Percentiles rank a stretch among this genome's conserved stretches.
Evolutionary conservation across 2,329 filamentous ascomycete genomes (phyloP).

Genomic region (Cladosporium cucumerinum): DNA sequence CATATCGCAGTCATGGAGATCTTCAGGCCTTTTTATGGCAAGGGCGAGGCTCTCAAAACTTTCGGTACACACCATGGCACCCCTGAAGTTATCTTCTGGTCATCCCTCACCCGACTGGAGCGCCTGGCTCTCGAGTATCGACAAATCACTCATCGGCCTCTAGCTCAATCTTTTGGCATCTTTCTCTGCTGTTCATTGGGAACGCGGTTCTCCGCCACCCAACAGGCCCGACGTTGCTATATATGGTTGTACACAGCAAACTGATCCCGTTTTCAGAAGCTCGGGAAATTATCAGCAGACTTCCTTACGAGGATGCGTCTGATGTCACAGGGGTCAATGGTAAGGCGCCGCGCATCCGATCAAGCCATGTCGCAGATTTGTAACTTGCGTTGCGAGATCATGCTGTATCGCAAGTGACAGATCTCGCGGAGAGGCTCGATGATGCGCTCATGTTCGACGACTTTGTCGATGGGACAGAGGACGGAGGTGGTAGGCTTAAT

Average conservation of each 20-base stretch:
- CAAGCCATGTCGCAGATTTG: conserved; percentile 4
- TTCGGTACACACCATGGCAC: neutral
- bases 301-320: neutral
- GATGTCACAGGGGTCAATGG: neutral
- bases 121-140: conserved; percentile 3
- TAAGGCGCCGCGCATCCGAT: neutral
- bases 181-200: neutral
- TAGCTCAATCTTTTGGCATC: conserved; percentile 5
- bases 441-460: conserved; percentile 11
- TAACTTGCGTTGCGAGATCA: neutral
- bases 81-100: conserved; percentile 4
- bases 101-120: neutral
- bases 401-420: neutral
- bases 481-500: neutral
- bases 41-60: neutral
- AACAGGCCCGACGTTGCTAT: neutral
- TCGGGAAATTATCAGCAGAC: neutral
- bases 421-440: neutral
- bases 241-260: neutral
- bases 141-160: neutral
- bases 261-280: neutral
- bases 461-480: neutral
- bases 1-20: conserved; percentile 12
- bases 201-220: conserved; percentile 3
- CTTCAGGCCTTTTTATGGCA: neutral